Evolutionary conservation across 805 yeast genomes (phyloP).

Genomic region (Lipomyces chichibuensis): DNA sequence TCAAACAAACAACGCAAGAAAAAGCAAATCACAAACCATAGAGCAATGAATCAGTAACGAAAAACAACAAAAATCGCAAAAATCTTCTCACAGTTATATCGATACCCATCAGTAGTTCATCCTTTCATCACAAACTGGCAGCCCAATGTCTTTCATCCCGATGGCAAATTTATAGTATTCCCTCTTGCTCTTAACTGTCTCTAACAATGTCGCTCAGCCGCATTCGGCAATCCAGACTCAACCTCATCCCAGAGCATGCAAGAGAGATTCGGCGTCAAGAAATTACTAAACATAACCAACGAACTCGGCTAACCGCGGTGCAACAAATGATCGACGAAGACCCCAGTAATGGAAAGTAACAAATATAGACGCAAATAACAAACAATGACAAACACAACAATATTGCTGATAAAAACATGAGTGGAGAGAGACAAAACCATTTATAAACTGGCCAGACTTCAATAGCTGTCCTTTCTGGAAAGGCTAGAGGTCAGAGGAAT

Average conservation of each 20-base stretch:
- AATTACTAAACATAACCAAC: background rate
- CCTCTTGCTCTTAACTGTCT: background rate
- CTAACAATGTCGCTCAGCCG: background rate
- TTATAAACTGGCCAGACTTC: background rate
- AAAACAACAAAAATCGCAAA: background rate
- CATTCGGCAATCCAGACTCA: background rate
- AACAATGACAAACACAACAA: slow-evolving; percentile 1
- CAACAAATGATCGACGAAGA: background rate
- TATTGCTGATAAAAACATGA: background rate
- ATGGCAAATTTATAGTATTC: background rate
- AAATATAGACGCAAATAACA: background rate
- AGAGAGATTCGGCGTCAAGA: background rate
- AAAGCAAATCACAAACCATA: background rate
- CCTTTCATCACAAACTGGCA: background rate
- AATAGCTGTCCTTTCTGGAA: background rate
- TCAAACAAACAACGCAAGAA: background rate
- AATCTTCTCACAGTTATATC: background rate
- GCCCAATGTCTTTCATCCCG: background rate
- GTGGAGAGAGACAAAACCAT: background rate
- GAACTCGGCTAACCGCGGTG: background rate
- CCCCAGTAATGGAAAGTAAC: background rate
- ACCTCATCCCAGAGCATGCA: background rate
- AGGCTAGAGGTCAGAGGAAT: background rate
- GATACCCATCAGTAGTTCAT: background rate
- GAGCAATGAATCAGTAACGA: background rate